phyloP scores from a whole-genome alignment of 2,329 filamentous ascomycete genomes.

The Passalora sequoiae region DNA sequence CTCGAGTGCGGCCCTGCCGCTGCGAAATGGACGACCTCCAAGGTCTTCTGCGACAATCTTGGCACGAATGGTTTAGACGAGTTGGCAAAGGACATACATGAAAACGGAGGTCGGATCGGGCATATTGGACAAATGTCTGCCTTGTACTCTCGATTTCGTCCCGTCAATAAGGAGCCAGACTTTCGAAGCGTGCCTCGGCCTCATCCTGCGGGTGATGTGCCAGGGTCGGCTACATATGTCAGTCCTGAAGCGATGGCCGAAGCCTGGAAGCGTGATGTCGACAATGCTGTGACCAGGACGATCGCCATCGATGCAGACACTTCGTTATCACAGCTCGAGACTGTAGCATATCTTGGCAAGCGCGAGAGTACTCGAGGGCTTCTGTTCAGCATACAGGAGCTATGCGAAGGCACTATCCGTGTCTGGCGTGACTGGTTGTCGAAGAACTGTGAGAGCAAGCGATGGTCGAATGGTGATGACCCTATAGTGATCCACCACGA shows the following conservation, averaged over 20 bases:
- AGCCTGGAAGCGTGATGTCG: constrained; percentile 11
- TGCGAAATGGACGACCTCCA: constrained; percentile 62
- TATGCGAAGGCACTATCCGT: constrained; percentile 64
- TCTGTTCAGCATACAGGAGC: constrained; percentile 59
- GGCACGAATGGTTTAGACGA: constrained; percentile 57
- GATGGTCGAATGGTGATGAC: constrained; percentile 25
- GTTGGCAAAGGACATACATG: constrained; percentile 32
- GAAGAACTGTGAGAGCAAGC: constrained; percentile 36
- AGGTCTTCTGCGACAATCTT: constrained; percentile 63
- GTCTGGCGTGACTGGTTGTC: constrained; percentile 70
- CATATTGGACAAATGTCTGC: constrained; percentile 49
- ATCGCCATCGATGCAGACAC: constrained; percentile 64
- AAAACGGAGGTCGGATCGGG: constrained; percentile 30
- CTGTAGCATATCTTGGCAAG: constrained; percentile 63
- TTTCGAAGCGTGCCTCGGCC: constrained; percentile 33
- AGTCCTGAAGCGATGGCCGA: constrained; percentile 19
- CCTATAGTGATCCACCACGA: constrained; percentile 27
- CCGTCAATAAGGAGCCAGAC: constrained; percentile 53
- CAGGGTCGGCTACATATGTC: constrained; percentile 40
- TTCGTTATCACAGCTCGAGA: constrained; percentile 69
- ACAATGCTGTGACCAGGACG: constrained; percentile 50
- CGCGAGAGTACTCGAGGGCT: constrained; percentile 56
- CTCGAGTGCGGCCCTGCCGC: constrained; percentile 75
- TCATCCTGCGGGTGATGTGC: constrained; percentile 46
- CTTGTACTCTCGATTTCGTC: constrained; percentile 68